These are phyloP conservation scores for Hemisphaericaspora subhashii DNA, from an alignment of 1,139 yeast genomes.

Conservation along the genomic window DNA sequence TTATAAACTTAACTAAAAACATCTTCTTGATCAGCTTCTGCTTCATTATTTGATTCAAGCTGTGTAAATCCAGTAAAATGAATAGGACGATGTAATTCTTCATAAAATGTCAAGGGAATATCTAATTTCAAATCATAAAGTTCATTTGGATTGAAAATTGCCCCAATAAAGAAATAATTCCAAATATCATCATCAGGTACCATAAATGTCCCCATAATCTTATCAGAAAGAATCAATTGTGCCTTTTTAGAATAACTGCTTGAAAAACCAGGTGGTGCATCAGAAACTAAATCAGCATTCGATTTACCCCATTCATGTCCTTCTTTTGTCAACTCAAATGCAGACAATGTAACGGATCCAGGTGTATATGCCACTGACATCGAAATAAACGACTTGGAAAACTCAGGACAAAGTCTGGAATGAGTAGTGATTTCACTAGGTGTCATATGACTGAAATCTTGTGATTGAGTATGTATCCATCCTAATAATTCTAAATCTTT, in stretches of 20 bases:
- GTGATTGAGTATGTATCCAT: slow-evolving; percentile 77
- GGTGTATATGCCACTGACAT: slow-evolving; percentile 74
- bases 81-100: slow-evolving; percentile 82
- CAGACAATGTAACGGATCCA: slow-evolving; percentile 79
- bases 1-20: slow-evolving; percentile 55
- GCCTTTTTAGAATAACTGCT: slow-evolving; percentile 59
- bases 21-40: slow-evolving; percentile 74
- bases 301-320: slow-evolving; percentile 79
- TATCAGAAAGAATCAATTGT: slow-evolving; percentile 74
- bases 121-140: slow-evolving; percentile 71
- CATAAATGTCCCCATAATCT: slow-evolving; percentile 76
- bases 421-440: slow-evolving; percentile 69
- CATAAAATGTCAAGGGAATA: slow-evolving; percentile 78
- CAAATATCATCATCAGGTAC: slow-evolving; percentile 86
- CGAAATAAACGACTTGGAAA: slow-evolving; percentile 47
- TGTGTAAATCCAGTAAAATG: slow-evolving; percentile 79
- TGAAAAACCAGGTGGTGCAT: slow-evolving; percentile 63
- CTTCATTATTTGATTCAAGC: slow-evolving; percentile 53
- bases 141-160: slow-evolving; percentile 68
- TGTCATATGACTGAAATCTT: slow-evolving; percentile 60
- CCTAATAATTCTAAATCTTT: slow-evolving; percentile 64
- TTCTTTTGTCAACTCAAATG: slow-evolving; percentile 57
- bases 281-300: slow-evolving; percentile 57
- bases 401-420: slow-evolving; percentile 32
- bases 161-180: slow-evolving; percentile 90